Conservation (phyloP, 495 filamentous ascomycete genomes). For the Podospora pseudoanserina region DNA sequence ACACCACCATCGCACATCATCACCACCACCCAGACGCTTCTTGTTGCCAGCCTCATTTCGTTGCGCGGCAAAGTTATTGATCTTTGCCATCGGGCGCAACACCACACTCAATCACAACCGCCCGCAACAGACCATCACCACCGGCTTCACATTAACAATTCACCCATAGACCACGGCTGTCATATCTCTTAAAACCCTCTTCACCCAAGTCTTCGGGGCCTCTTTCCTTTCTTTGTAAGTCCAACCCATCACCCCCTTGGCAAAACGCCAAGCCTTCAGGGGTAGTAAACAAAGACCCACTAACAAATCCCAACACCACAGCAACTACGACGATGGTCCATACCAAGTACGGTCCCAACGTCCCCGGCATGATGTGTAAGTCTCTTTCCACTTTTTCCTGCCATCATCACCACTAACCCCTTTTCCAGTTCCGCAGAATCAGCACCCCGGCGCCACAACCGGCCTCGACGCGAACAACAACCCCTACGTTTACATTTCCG, state of each 20-base stretch:
- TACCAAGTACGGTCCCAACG: neutral
- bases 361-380: neutral
- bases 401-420: neutral
- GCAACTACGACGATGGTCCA: neutral
- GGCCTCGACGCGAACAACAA: neutral
- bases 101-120: neutral
- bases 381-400: neutral
- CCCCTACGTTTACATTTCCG: slow-evolving; percentile 22
- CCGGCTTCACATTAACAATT: neutral
- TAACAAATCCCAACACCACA: neutral
- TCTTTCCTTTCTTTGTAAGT: neutral
- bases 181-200: neutral
- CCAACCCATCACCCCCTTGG: neutral
- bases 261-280: neutral
- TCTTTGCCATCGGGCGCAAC: neutral
- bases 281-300: neutral
- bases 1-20: neutral
- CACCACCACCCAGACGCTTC: neutral
- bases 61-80: neutral
- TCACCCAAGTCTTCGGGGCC: neutral
- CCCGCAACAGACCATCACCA: neutral
- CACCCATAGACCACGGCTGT: neutral
- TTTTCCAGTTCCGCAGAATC: too few relatives aligned
- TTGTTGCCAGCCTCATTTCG: neutral
- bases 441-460: neutral